Conservation (phyloP, 192 early-diverging fungal genomes). For the Chytriomyces sp. region DNA sequence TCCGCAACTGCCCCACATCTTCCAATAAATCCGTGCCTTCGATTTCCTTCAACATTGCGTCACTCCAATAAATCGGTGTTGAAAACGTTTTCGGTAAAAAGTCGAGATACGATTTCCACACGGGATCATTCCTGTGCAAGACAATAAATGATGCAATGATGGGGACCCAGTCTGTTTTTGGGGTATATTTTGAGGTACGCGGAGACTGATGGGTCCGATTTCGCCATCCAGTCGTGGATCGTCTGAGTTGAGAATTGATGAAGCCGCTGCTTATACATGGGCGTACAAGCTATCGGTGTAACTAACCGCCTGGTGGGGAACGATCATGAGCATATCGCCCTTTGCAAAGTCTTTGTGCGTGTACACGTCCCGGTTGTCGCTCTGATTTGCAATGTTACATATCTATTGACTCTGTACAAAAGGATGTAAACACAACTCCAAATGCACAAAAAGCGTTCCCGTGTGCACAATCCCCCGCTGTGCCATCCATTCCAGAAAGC, state of each 20-base stretch:
- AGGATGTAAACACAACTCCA: background rate
- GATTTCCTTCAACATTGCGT: constrained; percentile 1
- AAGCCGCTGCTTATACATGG: no score
- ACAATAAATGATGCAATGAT: constrained; percentile 19
- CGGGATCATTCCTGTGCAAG: background rate
- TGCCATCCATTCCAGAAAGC: constrained; percentile 20
- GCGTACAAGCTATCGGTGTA: no score
- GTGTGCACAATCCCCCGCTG: background rate
- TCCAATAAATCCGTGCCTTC: constrained; percentile 12
- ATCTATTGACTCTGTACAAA: background rate
- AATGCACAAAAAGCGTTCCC: constrained; percentile 3
- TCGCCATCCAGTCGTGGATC: constrained; percentile 15
- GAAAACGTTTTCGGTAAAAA: constrained; percentile 1
- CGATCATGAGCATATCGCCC: constrained; percentile 13
- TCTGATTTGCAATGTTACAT: background rate
- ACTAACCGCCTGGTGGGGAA: constrained; percentile 15
- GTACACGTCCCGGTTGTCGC: constrained; percentile 13
- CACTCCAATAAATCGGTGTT: constrained; percentile 22
- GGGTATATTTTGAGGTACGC: constrained; percentile 4
- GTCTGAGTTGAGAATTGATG: constrained; percentile 1
- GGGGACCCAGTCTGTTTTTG: constrained; percentile 23
- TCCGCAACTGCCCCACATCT: constrained; percentile 1
- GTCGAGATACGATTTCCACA: constrained; percentile 10
- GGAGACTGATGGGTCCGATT: constrained; percentile 6
- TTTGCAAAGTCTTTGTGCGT: background rate